Base-by-base conservation (phyloP, 768 basidiomycete species). In the Tremella yokohamensis region DNA sequence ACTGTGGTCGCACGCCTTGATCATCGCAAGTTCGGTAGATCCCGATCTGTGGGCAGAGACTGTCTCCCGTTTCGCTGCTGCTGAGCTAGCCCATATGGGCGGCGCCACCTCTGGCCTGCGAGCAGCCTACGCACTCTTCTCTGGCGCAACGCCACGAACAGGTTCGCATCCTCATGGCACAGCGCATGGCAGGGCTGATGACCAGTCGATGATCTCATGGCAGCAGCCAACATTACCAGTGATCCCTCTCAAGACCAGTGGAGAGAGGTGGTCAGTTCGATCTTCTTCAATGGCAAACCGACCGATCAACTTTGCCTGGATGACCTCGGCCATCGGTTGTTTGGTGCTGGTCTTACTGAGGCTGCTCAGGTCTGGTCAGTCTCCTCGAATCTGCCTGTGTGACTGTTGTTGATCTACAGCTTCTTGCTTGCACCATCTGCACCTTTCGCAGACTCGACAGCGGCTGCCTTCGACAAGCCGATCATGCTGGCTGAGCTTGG, bases 1-100 rank as follows among this genome's bases (percentile, higher is more conserved):
- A 68, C 76, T 98, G 40, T 99, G 94, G 93, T 85, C 90, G 0
- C 96, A 99, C 76, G 94, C 96, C 1, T 84, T 98, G 83, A 77
- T 98, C 55, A 91, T 99, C 62, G 85, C 94, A 9, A 93, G 89
- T 68, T 87, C 88, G 55, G 83, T 96, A 52, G 94, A 94, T 75
- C 89, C 88, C 65, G 92, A 96, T 25, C 82, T 89, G 1, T 98
- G 91, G 91, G 89, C 88, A 68, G 90, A 91, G 60, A 88, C 87
- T 12, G 88, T 90, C 0, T 83, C 82, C 44, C 89, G 93, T 59
- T 99, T 98, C 68, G 74, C 93, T 37, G 83, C 83, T 34, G 80
- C 83, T 15, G 94, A 96, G 70, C 79, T 98, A 2, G 82, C 83
- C 0, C 68, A 73, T 6, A 54, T 60, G 78, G 45, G 78, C 3